Evolutionary conservation across 768 basidiomycete genomes (phyloP).

Genomic region (Trametes coccinea): DNA sequence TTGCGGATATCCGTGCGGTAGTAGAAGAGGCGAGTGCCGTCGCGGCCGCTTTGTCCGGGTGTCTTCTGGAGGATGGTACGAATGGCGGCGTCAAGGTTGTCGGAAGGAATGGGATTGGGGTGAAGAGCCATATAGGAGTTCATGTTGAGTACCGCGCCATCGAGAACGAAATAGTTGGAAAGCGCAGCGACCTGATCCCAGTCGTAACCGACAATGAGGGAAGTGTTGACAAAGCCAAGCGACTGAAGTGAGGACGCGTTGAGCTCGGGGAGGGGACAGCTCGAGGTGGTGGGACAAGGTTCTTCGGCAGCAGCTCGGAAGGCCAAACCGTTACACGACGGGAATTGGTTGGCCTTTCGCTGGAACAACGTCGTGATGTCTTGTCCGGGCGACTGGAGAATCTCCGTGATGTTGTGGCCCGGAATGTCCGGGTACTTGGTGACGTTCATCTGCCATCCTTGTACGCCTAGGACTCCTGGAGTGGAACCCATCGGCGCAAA

Average conservation of each 20-base stretch:
- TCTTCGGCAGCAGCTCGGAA: constrained; percentile 72
- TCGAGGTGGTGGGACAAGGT: constrained; percentile 59
- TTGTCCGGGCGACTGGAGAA: constrained; percentile 66
- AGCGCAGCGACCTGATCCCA: constrained; percentile 86
- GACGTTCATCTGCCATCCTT: constrained; percentile 78
- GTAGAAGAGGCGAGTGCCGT: constrained; percentile 87
- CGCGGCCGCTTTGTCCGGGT: constrained; percentile 65
- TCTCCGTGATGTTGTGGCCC: constrained; percentile 57
- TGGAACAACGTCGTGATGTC: constrained; percentile 90
- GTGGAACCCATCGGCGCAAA: constrained; percentile 53
- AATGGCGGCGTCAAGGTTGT: constrained; percentile 81
- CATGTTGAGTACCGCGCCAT: constrained; percentile 94
- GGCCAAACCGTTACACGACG: constrained; percentile 59
- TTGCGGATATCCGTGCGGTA: constrained; percentile 62
- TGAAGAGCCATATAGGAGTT: constrained; percentile 80
- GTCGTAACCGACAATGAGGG: constrained; percentile 77
- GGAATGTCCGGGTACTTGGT: constrained; percentile 48
- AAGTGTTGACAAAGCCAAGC: constrained; percentile 69
- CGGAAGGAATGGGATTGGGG: constrained; percentile 62
- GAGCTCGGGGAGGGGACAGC: constrained; percentile 69
- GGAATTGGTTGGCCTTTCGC: constrained; percentile 64
- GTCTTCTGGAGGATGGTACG: constrained; percentile 64
- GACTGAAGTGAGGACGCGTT: constrained; percentile 55
- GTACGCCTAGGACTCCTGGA: constrained; percentile 69
- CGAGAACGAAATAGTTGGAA: constrained; percentile 79